phyloP scores from a whole-genome alignment of 2,329 filamentous ascomycete genomes.

The Alternaria metachromatica region DNA sequence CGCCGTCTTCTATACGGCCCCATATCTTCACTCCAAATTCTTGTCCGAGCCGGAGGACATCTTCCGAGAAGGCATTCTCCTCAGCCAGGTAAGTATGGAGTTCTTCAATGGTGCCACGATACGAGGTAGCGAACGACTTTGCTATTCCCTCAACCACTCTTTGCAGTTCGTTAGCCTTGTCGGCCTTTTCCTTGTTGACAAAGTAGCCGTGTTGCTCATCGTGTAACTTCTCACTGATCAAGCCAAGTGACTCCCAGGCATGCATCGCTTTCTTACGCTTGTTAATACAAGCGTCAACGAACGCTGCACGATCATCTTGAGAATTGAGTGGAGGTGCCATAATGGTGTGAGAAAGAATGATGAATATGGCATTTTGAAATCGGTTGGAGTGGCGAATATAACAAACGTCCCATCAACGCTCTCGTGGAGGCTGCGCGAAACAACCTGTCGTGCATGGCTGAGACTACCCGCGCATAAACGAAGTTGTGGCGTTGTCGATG shows the following conservation, averaged over 20 bases:
- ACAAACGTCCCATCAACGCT: neutral
- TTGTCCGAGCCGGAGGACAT: conserved; percentile 3
- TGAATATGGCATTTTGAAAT: neutral
- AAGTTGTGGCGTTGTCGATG: neutral
- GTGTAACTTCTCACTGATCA: conserved; percentile 3
- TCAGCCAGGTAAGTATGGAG: conserved; percentile 3
- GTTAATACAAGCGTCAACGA: conserved; percentile 14
- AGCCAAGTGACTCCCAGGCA: conserved; percentile 12
- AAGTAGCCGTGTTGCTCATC: conserved; percentile 10
- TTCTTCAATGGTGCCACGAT: neutral
- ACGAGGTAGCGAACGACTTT: neutral
- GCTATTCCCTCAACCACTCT: conserved; percentile 13
- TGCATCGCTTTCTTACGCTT: conserved; percentile 6
- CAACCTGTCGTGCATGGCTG: conserved; percentile 1
- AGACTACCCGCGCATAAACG: neutral
- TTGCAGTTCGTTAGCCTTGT: conserved; percentile 10
- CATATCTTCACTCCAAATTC: conserved; percentile 15
- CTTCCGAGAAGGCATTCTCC: conserved; percentile 3
- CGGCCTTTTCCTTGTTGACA: neutral
- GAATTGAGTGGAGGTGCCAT: conserved; percentile 9
- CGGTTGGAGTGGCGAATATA: neutral
- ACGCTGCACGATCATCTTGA: conserved; percentile 8
- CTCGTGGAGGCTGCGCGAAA: neutral
- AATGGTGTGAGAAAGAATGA: neutral
- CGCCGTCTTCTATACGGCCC: conserved; percentile 1